Evolutionary conservation across 176 grass and related monocot genomes (phyloP).

Genomic region (Cenchrus purpureus): DNA sequence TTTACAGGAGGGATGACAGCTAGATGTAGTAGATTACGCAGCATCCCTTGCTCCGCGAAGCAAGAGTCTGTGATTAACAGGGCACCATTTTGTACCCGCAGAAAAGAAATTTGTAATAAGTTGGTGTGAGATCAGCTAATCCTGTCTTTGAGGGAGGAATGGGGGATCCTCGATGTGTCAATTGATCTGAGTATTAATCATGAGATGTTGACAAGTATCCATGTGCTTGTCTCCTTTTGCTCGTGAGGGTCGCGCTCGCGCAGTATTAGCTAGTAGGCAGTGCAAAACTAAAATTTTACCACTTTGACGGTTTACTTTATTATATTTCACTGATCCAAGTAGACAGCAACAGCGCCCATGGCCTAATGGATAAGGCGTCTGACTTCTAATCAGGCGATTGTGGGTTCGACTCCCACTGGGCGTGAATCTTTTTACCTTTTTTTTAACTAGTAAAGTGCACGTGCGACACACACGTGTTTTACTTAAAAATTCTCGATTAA

Average conservation of each 20-base stretch:
- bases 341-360: slow-evolving; percentile 42
- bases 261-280: no score
- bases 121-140: neutral
- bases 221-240: no score
- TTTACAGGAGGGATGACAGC: neutral
- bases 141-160: neutral
- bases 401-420: slow-evolving; percentile 98
- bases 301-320: no score
- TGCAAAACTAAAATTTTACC: no score
- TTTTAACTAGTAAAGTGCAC: no score
- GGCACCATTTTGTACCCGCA: neutral
- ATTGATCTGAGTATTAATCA: neutral
- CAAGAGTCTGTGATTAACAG: neutral
- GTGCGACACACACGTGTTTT: no score
- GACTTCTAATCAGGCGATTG: slow-evolving; percentile 96
- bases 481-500: no score
- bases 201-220: neutral
- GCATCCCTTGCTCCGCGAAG: neutral
- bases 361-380: slow-evolving; percentile 98
- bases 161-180: neutral
- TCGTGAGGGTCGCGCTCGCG: neutral
- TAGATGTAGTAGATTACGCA: neutral
- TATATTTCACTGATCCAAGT: accelerated
- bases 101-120: neutral
- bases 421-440: slow-evolving; percentile 15